Percentiles rank a stretch among this genome's conserved stretches.
Conservation (phyloP, 306 rosid genomes). For the Oxytropis ochrocephala region DNA sequence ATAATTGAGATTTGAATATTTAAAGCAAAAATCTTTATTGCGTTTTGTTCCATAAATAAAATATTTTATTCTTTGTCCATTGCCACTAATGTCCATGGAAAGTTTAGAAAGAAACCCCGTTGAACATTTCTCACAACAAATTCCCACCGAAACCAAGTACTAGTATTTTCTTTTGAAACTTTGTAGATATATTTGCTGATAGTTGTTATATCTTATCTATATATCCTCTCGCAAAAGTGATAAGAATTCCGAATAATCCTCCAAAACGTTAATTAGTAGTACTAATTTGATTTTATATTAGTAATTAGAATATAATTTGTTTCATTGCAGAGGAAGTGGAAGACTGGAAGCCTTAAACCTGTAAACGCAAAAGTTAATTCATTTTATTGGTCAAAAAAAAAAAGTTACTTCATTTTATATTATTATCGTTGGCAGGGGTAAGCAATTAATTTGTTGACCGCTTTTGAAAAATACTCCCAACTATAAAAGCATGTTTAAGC, state of each 20-base stretch:
- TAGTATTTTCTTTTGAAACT: too few relatives aligned
- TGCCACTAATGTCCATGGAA: background rate
- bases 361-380: background rate
- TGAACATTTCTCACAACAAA: background rate
- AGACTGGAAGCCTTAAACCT: background rate
- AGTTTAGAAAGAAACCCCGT: background rate
- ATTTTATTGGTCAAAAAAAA: too few relatives aligned
- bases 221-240: background rate
- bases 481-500: background rate
- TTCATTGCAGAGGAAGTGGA: background rate
- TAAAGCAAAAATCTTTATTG: background rate
- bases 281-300: background rate
- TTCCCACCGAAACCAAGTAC: too few relatives aligned
- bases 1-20: too few relatives aligned
- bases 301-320: background rate
- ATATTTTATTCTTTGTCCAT: background rate
- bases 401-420: too few relatives aligned
- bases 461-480: background rate
- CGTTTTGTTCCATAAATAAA: background rate
- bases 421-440: background rate
- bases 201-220: background rate
- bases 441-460: background rate
- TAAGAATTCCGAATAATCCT: background rate
- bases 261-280: background rate
- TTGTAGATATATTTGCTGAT: background rate